Evolutionary conservation across 495 filamentous ascomycete genomes (phyloP).

Genomic region (Hypoxylon fragiforme): DNA sequence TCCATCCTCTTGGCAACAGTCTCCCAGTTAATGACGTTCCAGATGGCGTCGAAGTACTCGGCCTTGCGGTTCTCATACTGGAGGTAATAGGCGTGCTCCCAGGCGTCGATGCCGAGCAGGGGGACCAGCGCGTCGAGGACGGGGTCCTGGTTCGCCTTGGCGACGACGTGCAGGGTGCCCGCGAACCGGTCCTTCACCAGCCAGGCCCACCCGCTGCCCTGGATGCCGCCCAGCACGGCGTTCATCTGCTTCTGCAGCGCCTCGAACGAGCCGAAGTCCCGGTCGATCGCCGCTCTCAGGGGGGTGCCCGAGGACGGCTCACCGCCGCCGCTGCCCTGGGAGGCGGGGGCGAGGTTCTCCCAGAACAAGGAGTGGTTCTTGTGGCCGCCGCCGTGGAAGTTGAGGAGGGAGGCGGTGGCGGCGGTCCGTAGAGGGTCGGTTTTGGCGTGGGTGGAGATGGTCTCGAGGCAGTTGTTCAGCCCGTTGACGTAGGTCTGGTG

Average conservation of each 20-base stretch:
- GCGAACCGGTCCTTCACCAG: conserved; percentile 89
- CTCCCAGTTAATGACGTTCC: conserved; percentile 93
- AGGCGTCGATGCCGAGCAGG: conserved; percentile 85
- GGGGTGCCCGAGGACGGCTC: no score
- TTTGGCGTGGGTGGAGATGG: conserved; percentile 60
- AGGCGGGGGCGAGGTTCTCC: conserved; percentile 90
- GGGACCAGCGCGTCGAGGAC: conserved; percentile 77
- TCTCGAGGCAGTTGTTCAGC: conserved; percentile 65
- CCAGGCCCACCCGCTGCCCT: conserved; percentile 97
- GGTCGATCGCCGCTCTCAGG: conserved; percentile 70
- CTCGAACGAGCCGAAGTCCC: conserved; percentile 75
- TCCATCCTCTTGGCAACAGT: conserved; percentile 81
- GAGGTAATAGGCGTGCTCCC: conserved; percentile 77
- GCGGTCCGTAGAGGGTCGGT: conserved; percentile 71
- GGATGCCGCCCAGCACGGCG: conserved; percentile 80
- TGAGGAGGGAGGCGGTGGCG: conserved; percentile 81
- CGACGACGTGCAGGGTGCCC: conserved; percentile 73
- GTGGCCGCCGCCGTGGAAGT: conserved; percentile 97
- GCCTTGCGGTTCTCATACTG: conserved; percentile 86
- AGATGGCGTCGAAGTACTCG: conserved; percentile 78
- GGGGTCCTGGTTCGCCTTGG: conserved; percentile 82
- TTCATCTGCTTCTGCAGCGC: conserved; percentile 83
- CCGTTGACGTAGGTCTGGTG: conserved; percentile 79
- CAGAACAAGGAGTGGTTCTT: conserved; percentile 95
- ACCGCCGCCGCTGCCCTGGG: conserved; percentile 71